Evolutionary conservation across 345 rosid species (phyloP).

Genomic region (Gossypium anomalum): DNA sequence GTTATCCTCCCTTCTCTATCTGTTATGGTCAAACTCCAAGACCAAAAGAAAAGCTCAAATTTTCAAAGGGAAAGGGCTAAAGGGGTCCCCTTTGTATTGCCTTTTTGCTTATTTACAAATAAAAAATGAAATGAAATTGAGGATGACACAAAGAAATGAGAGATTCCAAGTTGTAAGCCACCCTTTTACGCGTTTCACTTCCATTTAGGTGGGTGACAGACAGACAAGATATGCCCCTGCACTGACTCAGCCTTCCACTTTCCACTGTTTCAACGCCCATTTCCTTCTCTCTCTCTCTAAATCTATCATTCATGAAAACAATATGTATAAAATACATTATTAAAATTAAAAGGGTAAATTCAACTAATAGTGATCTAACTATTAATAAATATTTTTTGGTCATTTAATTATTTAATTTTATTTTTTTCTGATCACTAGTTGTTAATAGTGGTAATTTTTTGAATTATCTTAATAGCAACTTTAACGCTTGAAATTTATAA

Average conservation of each 20-base stretch:
- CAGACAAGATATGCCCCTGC: constrained; percentile 23
- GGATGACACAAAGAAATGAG: not conserved
- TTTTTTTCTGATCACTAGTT: rapidly evolving
- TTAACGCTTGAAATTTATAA: no score
- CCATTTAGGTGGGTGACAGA: constrained; percentile 25
- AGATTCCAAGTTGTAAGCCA: constrained; percentile 13
- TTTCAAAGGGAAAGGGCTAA: constrained; percentile 28
- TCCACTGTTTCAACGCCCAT: not conserved
- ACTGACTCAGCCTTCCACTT: constrained; percentile 33
- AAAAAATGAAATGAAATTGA: not conserved
- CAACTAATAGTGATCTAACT: no score
- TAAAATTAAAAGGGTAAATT: no score
- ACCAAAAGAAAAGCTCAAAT: constrained; percentile 7
- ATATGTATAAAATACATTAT: no score
- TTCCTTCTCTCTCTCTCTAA: not conserved
- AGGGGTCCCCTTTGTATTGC: not conserved
- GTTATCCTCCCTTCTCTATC: constrained; percentile 44
- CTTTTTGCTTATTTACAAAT: not conserved
- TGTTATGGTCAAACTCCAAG: constrained; percentile 47
- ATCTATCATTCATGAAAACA: no score
- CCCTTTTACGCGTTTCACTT: constrained; percentile 17
- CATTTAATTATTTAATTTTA: no score
- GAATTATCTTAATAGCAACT: no score
- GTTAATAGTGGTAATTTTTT: no score
- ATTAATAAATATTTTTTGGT: no score